Evolutionary conservation across 129 eudicot species (phyloP), one percentile per base, ranked within the genome.

Genomic region (Lactuca sativa): DNA sequence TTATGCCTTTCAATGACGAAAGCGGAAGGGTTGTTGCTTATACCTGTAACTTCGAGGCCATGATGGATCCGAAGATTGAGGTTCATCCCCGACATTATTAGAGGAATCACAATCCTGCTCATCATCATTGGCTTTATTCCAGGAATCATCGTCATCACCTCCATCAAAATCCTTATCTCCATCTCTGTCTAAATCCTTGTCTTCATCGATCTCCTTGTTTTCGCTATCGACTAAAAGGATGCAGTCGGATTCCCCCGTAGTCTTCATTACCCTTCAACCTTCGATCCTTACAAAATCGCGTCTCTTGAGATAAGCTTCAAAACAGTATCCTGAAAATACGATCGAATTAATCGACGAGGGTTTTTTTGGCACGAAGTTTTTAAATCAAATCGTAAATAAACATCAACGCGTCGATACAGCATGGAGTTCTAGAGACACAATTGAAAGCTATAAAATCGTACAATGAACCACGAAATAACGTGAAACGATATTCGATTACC

Each of bases 171-270:
- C 65, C 55, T 72, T 63, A 52, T 71, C 84, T 48, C 17, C 68
- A 6, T 77, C 85, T 6, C 79, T 83, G 7, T 81, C 82, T 43
- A 77, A 92, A 36, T 52, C 64, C 12, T 56, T 77, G 43, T 62
- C 90, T 10, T 32, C 77, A 15, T 59, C 44, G 7, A 71, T 16
- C 37, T 33, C 65, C 64, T 40, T 32, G 14, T 59, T 69, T 18
- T 68, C 82, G 62, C 82, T 77, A 17, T 83, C 96, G 34, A 82
- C 75, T 73, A 64, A 69, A 69, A 89, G 82, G 52, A 82, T 77
- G 66, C 78, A 86, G 4, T 89, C 92, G 1, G 92, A 80, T 6
- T 64, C 73, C 30, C 30, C 30, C 5, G 81, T 76, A 48, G 74
- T 86, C 79, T 75, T 80, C 96, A 89, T 86, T 69, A 33, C 61